Percentiles rank a stretch among this genome's conserved stretches.
Conservation (phyloP, 768 basidiomycete genomes). For the Dictyophora rubrovolvata region DNA sequence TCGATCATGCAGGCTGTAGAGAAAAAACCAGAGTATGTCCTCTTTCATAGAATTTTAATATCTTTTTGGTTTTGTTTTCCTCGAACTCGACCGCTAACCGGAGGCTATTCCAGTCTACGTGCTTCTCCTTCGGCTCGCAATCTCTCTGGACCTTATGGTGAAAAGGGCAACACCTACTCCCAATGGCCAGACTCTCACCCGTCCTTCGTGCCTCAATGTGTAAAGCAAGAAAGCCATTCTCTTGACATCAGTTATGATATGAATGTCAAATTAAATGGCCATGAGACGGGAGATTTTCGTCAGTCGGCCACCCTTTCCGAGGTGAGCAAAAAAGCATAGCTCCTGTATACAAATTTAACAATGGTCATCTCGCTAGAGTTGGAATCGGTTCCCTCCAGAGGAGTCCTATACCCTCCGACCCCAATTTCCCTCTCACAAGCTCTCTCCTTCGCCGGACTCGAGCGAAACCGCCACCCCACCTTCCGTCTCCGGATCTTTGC, state of each 20-base stretch:
- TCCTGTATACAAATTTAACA: not conserved
- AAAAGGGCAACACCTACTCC: not conserved
- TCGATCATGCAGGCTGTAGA: not conserved
- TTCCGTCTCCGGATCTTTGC: not conserved
- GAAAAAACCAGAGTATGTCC: not conserved
- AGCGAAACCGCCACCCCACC: slow-evolving; percentile 1
- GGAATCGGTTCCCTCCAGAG: not conserved
- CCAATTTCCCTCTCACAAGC: not conserved
- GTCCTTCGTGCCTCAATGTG: not conserved
- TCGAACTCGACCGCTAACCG: not conserved
- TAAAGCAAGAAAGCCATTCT: not conserved
- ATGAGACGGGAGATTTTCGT: not conserved
- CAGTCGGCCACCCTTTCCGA: not conserved
- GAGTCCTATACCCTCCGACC: not conserved
- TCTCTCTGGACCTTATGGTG: not conserved
- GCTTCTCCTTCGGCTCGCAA: not conserved
- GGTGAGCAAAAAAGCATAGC: not conserved
- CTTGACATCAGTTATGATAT: not conserved
- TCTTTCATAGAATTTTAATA: not conserved
- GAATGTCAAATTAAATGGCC: not conserved
- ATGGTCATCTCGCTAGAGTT: too few relatives aligned
- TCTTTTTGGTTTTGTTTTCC: not conserved
- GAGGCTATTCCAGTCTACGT: not conserved
- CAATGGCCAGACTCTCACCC: not conserved
- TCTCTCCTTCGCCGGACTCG: not conserved